Percentiles rank a stretch among this genome's conserved stretches.
Evolutionary conservation across 371 early-diverging fungal genomes (phyloP).

Genomic region (Mucor irregularis): DNA sequence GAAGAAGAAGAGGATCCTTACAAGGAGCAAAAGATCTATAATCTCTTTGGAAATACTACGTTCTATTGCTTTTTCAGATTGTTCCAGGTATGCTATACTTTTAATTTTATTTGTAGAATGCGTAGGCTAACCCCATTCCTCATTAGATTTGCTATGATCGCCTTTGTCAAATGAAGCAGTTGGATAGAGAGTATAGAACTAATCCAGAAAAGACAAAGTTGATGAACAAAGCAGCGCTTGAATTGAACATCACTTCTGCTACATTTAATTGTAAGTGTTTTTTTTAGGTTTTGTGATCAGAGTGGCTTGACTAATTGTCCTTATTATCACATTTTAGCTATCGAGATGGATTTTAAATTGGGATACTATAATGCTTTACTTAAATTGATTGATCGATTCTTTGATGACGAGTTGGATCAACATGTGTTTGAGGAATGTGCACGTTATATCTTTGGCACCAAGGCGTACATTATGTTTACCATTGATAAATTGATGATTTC

Average conservation of each 20-base stretch:
- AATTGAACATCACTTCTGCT: slow-evolving; percentile 74
- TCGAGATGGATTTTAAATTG: slow-evolving; percentile 24
- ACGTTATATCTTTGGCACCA: slow-evolving; percentile 82
- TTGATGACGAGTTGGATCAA: slow-evolving; percentile 81
- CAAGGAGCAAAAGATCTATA: slow-evolving; percentile 35
- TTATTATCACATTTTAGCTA: slow-evolving; percentile 3
- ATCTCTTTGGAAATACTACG: slow-evolving; percentile 71
- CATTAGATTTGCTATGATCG: slow-evolving; percentile 66
- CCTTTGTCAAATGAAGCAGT: slow-evolving; percentile 73
- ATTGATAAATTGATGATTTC: slow-evolving; percentile 67
- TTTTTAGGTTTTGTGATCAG: no score
- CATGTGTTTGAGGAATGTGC: slow-evolving; percentile 88
- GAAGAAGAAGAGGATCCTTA: background rate
- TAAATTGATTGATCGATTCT: slow-evolving; percentile 66
- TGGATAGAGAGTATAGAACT: slow-evolving; percentile 64
- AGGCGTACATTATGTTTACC: slow-evolving; percentile 83
- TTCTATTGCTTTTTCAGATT: slow-evolving; percentile 89
- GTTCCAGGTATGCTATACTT: no score
- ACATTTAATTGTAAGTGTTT: no score
- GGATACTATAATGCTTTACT: slow-evolving; percentile 77
- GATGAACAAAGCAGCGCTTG: slow-evolving; percentile 70
- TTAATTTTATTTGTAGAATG: no score
- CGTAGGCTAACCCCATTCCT: no score
- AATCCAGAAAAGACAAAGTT: slow-evolving; percentile 55
- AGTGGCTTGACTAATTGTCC: background rate